phyloP scores from a whole-genome alignment of 1,139 yeast genomes.

The Taphrina betulina region DNA sequence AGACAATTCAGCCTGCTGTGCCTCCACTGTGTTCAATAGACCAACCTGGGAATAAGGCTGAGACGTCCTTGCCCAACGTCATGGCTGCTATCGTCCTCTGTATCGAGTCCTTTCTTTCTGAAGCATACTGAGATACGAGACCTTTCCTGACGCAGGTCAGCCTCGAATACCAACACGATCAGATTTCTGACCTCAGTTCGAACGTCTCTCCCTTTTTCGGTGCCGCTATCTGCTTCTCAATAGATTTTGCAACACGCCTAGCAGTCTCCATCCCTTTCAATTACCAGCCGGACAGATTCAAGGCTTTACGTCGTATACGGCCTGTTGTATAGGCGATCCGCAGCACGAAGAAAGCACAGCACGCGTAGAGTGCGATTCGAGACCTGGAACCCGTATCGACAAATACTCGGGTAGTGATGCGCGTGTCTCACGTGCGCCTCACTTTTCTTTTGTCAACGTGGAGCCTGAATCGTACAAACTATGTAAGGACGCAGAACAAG shows the following conservation, averaged over 20 bases:
- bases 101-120: slow-evolving; percentile 88
- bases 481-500: too few species aligned
- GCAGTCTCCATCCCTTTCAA: slow-evolving; percentile 28
- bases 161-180: not conserved
- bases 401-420: too few species aligned
- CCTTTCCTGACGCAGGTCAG: slow-evolving; percentile 61
- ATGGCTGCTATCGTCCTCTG: slow-evolving; percentile 96
- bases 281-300: too few species aligned
- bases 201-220: slow-evolving; percentile 35
- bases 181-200: slow-evolving; percentile 16
- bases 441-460: too few species aligned
- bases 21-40: not conserved
- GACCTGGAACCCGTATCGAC: too few species aligned
- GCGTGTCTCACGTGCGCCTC: too few species aligned
- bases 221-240: slow-evolving; percentile 25
- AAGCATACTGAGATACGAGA: slow-evolving; percentile 89
- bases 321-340: too few species aligned
- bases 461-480: too few species aligned
- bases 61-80: slow-evolving; percentile 98
- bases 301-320: too few species aligned
- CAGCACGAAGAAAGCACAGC: too few species aligned
- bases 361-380: too few species aligned
- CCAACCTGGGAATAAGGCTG: slow-evolving; percentile 73
- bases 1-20: not conserved
- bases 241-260: slow-evolving; percentile 16